phyloP scores from a whole-genome alignment of 2,329 filamentous ascomycete species.

The Fusarium sp. region DNA sequence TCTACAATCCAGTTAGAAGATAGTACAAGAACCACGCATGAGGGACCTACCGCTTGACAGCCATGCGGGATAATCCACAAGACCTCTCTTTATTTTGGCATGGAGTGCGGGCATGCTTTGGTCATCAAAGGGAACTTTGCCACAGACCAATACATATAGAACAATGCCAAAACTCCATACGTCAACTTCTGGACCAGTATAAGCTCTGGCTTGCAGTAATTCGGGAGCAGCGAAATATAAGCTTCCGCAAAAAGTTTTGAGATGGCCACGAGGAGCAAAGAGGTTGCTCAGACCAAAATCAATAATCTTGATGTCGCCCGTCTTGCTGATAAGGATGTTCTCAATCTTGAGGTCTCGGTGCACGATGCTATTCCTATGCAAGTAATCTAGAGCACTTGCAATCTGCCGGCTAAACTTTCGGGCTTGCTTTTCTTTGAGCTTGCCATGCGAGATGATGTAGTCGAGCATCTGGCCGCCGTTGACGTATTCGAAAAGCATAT shows the following conservation, averaged over 20 bases:
- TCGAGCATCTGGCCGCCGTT: constrained; percentile 99
- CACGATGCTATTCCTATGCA: constrained; percentile 97
- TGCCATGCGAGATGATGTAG: constrained; percentile 98
- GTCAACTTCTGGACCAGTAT: constrained; percentile 96
- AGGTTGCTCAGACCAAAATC: constrained; percentile 98
- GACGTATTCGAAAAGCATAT: constrained; percentile 99
- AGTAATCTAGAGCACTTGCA: constrained; percentile 95
- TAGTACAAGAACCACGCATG: background rate
- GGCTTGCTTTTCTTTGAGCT: constrained; percentile 97
- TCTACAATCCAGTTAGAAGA: constrained; percentile 69
- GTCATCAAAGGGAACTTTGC: constrained; percentile 98
- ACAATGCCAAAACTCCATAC: constrained; percentile 99
- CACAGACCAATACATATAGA: constrained; percentile 94
- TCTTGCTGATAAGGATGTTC: constrained; percentile 99
- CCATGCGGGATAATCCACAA: constrained; percentile 96
- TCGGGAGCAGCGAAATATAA: constrained; percentile 98
- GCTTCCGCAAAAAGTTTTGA: constrained; percentile 98
- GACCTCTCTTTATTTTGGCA: constrained; percentile 97
- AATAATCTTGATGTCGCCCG: constrained; percentile 98
- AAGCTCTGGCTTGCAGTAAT: constrained; percentile 90
- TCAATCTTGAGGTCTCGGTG: constrained; percentile 98
- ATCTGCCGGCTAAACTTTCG: constrained; percentile 98
- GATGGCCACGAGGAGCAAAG: constrained; percentile 84
- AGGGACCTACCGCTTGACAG: constrained; percentile 80
- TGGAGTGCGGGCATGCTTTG: constrained; percentile 99